Percentiles rank a stretch among this genome's conserved stretches.
Evolutionary conservation across 2,329 filamentous ascomycete species (phyloP).

Genomic region (Fusarium zealandicum): DNA sequence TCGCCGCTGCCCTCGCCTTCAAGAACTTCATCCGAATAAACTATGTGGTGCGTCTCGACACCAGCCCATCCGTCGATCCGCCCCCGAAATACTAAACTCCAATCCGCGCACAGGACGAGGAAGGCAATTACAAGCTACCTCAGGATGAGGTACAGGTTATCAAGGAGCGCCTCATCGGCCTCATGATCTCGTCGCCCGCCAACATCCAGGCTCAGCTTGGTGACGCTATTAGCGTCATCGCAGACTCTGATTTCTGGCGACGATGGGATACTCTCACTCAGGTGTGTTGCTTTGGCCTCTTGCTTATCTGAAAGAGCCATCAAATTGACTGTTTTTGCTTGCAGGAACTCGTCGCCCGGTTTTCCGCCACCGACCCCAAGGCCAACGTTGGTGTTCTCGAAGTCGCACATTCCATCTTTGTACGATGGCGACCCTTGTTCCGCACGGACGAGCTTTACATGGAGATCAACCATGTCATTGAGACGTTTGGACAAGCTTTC

Average conservation of each 20-base stretch:
- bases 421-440: conserved; percentile 92
- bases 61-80: conserved; percentile 7
- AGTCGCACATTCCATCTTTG: conserved; percentile 98
- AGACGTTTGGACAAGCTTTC: conserved; percentile 84
- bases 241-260: conserved; percentile 96
- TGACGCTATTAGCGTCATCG: conserved; percentile 95
- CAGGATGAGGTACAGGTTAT: conserved; percentile 84
- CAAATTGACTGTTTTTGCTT: conserved; percentile 14
- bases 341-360: conserved; percentile 84
- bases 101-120: conserved; percentile 71
- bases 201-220: conserved; percentile 92
- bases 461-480: conserved; percentile 95
- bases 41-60: conserved; percentile 72
- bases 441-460: conserved; percentile 90
- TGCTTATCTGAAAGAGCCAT: neutral
- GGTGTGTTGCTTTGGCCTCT: conserved; percentile 53
- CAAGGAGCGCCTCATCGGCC: conserved; percentile 91
- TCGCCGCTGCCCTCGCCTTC: conserved; percentile 91
- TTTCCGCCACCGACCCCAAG: conserved; percentile 81
- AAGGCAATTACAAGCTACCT: conserved; percentile 90
- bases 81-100: conserved; percentile 30
- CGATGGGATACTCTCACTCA: conserved; percentile 95
- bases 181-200: conserved; percentile 92
- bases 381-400: conserved; percentile 94
- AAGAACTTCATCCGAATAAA: conserved; percentile 97